Evolutionary conservation across 2,329 filamentous ascomycete species (phyloP), one percentile per base, ranked within the genome.

Genomic region (Pochonia chlamydosporia): DNA sequence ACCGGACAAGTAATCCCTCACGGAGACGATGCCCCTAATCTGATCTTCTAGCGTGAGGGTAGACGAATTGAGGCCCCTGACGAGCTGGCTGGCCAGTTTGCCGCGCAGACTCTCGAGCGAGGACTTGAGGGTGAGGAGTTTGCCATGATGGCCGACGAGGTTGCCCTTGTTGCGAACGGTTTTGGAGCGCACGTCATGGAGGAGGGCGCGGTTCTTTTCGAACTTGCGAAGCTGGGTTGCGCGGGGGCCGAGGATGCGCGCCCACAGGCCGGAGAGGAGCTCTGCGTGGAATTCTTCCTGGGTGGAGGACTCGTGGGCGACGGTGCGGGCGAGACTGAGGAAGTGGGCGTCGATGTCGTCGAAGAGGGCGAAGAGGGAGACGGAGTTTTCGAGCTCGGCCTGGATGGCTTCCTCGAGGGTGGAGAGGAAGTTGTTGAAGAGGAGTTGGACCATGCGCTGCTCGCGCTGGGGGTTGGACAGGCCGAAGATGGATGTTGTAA

Each of bases 331-430:
- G 1, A 96, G 77, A 63, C 93, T 95, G 52, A 90, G 78, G 67
- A 96, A 96, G 63, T 95, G 89, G 45, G 83, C 80, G 68, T 97
- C 92, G 56, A 96, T 90, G 49, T 84, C 81, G 63, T 96, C 90
- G 65, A 96, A 96, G n/a, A 96, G 82, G 3, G 81, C 81, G 64
- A 96, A 95, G 13, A 96, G 80, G 1, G 82, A 79, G 2, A 90
- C 79, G 35, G 85, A 87, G 67, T 92, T 85, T 46, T 84, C 83
- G 18, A 96, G 75, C 66, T 97, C 91, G 54, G 80, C 85, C 58
- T 85, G 82, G 63, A 96, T 95, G 50, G 87, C 86, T 53, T 96
- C 89, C 69, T 97, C 92, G 20, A 96, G 81, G 1, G 93, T 87
- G 30, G 80, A 77, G 33, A 97, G 77, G 59, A 96, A 92, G 63